A percentile compares a stretch with the other conserved stretches of the same genome.
phyloP scores from a whole-genome alignment of 2,329 filamentous ascomycete genomes.

The Colletotrichum tabaci region DNA sequence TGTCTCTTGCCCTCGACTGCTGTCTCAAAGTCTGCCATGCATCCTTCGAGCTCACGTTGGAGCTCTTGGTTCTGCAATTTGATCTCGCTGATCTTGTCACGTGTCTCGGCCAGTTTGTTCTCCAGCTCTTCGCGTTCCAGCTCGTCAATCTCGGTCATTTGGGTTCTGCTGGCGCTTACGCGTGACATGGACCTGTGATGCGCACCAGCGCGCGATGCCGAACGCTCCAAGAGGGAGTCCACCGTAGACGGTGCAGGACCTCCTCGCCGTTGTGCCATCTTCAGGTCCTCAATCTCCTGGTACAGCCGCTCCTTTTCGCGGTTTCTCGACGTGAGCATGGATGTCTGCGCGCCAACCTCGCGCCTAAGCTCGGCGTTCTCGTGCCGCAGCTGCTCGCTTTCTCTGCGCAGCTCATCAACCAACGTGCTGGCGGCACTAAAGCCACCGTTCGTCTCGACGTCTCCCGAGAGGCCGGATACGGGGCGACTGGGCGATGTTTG shows the following conservation, averaged over 20 bases:
- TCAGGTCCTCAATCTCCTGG: constrained; percentile 97
- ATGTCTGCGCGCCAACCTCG: constrained; percentile 95
- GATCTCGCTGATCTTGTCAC: constrained; percentile 88
- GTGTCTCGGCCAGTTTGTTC: constrained; percentile 83
- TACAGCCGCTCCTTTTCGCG: constrained; percentile 95
- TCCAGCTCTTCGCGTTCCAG: constrained; percentile 89
- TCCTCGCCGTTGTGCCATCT: constrained; percentile 84
- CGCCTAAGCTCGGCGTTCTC: constrained; percentile 94
- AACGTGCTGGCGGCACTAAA: constrained; percentile 75
- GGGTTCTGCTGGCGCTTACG: constrained; percentile 78
- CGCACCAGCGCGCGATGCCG: constrained; percentile 83
- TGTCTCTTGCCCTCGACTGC: constrained; percentile 75
- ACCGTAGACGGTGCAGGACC: constrained; percentile 76
- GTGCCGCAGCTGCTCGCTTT: constrained; percentile 84
- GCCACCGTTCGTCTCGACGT: constrained; percentile 65
- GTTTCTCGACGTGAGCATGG: constrained; percentile 96
- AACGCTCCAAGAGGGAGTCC: constrained; percentile 95
- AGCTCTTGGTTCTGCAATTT: constrained; percentile 93
- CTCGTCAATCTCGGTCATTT: constrained; percentile 73
- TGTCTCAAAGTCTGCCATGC: constrained; percentile 83
- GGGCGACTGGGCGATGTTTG: constrained; percentile 66
- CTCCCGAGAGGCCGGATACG: constrained; percentile 64
- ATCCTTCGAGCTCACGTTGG: constrained; percentile 84
- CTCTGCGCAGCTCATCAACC: constrained; percentile 80
- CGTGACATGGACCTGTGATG: constrained; percentile 82